These are phyloP conservation scores for Colletotrichum costaricense DNA, from an alignment of 2,329 filamentous ascomycete species.

Conservation along the genomic window DNA sequence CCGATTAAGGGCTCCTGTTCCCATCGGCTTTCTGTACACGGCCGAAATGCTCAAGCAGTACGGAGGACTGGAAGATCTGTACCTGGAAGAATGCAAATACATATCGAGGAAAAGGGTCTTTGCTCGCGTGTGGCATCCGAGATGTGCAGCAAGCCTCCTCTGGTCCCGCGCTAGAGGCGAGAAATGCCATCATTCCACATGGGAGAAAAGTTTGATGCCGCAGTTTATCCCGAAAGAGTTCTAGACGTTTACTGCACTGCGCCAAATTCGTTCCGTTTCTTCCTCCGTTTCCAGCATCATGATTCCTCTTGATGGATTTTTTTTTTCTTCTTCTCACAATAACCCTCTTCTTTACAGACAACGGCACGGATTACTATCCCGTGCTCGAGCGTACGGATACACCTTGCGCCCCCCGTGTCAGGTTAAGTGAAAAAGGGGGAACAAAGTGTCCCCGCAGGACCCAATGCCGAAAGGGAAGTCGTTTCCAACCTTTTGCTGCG, in stretches of 20 bases:
- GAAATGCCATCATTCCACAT: conserved; percentile 1
- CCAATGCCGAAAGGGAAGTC: background rate
- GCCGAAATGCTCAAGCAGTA: background rate
- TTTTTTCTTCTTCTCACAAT: background rate
- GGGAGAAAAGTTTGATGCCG: background rate
- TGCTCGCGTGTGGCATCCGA: background rate
- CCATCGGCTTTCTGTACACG: background rate
- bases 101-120: background rate
- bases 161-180: background rate
- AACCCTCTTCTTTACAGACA: background rate
- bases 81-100: background rate
- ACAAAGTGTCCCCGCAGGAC: background rate
- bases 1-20: background rate
- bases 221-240: background rate
- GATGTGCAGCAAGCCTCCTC: background rate
- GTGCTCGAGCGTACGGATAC: background rate
- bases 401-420: conserved; percentile 13
- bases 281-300: background rate
- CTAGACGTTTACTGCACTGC: background rate
- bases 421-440: background rate
- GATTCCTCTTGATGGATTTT: background rate
- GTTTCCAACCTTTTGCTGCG: background rate
- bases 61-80: background rate
- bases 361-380: background rate
- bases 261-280: background rate